Evolutionary conservation across 192 early-diverging fungal genomes (phyloP), one percentile per base, ranked within the genome.

Genomic region (Coemansia sp.): DNA sequence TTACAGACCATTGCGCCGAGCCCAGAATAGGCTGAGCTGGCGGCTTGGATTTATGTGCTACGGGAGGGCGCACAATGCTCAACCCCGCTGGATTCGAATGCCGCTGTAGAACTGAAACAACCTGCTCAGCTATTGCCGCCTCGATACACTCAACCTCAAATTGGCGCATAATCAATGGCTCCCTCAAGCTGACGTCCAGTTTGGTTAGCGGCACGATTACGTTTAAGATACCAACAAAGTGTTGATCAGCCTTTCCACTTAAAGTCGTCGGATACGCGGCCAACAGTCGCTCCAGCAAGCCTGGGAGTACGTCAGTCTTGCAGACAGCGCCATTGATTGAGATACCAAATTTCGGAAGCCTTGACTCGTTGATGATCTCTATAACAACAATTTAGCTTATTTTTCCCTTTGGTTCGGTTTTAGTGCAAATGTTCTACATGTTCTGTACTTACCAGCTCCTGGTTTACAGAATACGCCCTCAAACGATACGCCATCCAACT

Each of bases 191-290:
- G 15, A 41, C 16, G 29, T 80, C 74, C 9, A 80, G 70, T 51
- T 55, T 76, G 52, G 62, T 27, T 6, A 1, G 36, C 8, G 79
- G 74, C 12, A 72, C 42, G 3, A 5, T 38, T 5, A 80, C 12
- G 31, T 76, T 76, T n/a, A 77, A 34, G 2, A 59, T 59, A 3
- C 79, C 79, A 12, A 76, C 20, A 47, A 76, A 70, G 46, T 66
- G 13, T 31, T 34, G 0, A 2, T 34, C 31, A 5, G 55, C 13
- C 55, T 34, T 59, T 59, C 55, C 55, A 5, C 55, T 0, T 54
- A 29, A 3, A 31, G 27, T 18, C 55, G 31, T 59, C 7, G 55
- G 55, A 34, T 59, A 59, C 2, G 55, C 55, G 5, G 29, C 27
- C 27, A 59, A 33, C 16, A 59, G 3, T 59, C 55, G 65, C n/a